Evolutionary conservation across 2,329 filamentous ascomycete genomes (phyloP), one percentile per base, ranked within the genome.

Genomic region (Colletotrichum sp.): DNA sequence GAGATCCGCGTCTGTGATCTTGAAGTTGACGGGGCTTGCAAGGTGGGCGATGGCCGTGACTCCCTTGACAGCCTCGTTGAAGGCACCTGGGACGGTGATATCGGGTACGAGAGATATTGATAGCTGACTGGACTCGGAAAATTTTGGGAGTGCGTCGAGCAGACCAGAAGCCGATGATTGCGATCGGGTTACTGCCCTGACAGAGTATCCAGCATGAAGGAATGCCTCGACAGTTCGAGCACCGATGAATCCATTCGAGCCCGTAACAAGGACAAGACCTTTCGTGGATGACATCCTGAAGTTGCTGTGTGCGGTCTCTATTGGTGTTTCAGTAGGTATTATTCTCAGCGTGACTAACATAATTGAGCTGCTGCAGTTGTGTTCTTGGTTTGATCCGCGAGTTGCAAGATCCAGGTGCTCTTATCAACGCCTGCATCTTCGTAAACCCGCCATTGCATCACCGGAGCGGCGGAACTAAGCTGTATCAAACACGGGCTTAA

Each of bases 21-120:
- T 86, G 1, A 80, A 82, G 3, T 87, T 75, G 21, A 86, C 82
- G 18, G 85, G 59, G 16, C 63, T 84, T 0, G 89, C 89, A 12
- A 88, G 82, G 75, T 90, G 88, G 18, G 86, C 82, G 65, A 90
- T 83, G 6, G 86, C 87, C 3, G 84, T 80, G 24, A 84, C 83
- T 18, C 81, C 84, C 49, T 81, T 79, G 21, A 86, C 81, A 2
- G 82, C 85, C 21, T 79, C 77, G 77, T 84, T 81, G 72, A 86
- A 87, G 10, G 85, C 85, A 2, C 81, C 80, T 2, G 80, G 65
- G 2, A 68, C 79, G 7, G 81, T 76, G 28, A 87, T 85, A 62
- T 87, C 84, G 2, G 82, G 79, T 1, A 87, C 85, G 32, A 81
- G 66, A 9, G 80, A 72, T n/a, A 76, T 80, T 34, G 79, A 70